Base-by-base conservation (phyloP, 345 rosid species). In the Ricinus communis region DNA sequence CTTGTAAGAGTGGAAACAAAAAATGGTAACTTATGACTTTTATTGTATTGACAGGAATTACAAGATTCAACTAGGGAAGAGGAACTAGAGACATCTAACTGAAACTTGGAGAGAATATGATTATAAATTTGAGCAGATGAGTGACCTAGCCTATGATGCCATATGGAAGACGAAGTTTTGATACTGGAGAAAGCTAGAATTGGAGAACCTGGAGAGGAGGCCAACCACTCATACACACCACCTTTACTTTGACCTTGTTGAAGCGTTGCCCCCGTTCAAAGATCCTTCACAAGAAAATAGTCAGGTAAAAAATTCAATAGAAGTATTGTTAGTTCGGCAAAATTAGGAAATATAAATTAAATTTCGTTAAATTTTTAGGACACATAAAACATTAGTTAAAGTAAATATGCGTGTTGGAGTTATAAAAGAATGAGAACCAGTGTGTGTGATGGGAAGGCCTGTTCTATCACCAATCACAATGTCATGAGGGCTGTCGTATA, bases 21-120 rank as follows among this genome's bases (percentile, higher is more conserved):
- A 31, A 58, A 58, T 1, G 22, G 8, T 4, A 58, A 15, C 4
- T 58, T 58, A 8, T 58, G 62, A 18, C 40, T 58, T 16, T 31
- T 58, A 31, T 31, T 28, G 9, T 10, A 30, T 1, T 1, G 0
- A 18, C 43, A 58, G 0, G 43, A 12, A 58, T 31, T 58, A 58
- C 40, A 31, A 0, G n/a, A n/a, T n/a, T n/a, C n/a, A n/a, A n/a
- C n/a, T n/a, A n/a, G n/a, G n/a, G n/a, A n/a, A n/a, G n/a, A n/a
- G n/a, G n/a, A n/a, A n/a, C n/a, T n/a, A 0, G 0, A 1, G 12
- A 0, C 1, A 25, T 9, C 11, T 2, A 28, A 1, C 1, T 0
- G 61, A 58, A 0, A 58, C 16, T 9, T 15, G 0, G 5, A 58
- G 5, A 52, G 1, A 52, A 52, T 52, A 6, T 52, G 25, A 4